Percentiles rank a stretch among this genome's conserved stretches.
Conservation (phyloP, 2,329 filamentous ascomycete genomes). For the Massarina eburnea region DNA sequence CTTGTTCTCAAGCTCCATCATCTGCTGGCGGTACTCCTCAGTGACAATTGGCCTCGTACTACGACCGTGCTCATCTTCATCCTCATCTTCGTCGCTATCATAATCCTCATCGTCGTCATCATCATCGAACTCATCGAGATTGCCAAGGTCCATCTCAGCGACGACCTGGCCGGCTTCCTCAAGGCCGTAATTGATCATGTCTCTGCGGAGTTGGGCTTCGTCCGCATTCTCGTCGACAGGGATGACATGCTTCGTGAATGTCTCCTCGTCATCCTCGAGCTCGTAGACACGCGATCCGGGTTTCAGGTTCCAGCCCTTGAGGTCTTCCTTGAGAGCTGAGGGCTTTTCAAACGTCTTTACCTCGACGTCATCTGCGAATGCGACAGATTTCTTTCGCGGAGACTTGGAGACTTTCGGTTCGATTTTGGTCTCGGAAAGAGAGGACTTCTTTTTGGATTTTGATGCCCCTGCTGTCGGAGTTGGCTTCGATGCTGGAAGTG, state of each 20-base stretch:
- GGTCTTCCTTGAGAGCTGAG: constrained; percentile 15
- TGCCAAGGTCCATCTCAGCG: constrained; percentile 82
- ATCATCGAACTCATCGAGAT: constrained; percentile 54
- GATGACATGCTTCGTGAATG: constrained; percentile 55
- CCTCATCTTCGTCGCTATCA: constrained; percentile 59
- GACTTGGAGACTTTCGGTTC: constrained; percentile 2
- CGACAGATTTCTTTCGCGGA: constrained; percentile 59
- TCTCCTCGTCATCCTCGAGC: constrained; percentile 45
- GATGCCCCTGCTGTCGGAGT: neutral
- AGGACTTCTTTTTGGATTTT: neutral
- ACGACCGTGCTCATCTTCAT: constrained; percentile 76
- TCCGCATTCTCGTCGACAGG: constrained; percentile 77
- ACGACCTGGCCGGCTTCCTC: constrained; percentile 89
- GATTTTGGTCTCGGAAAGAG: neutral
- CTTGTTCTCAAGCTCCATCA: constrained; percentile 81
- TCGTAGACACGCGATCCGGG: constrained; percentile 45
- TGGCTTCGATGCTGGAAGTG: neutral
- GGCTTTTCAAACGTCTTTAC: constrained; percentile 37
- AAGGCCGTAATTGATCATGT: constrained; percentile 90
- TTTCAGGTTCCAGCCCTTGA: constrained; percentile 32
- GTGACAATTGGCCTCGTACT: constrained; percentile 67
- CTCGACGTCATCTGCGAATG: constrained; percentile 63
- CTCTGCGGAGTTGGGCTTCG: constrained; percentile 75
- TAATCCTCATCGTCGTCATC: constrained; percentile 50
- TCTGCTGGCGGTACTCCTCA: constrained; percentile 75